Conservation (phyloP, 1,139 yeast genomes). For the Taphrina pruni region DNA sequence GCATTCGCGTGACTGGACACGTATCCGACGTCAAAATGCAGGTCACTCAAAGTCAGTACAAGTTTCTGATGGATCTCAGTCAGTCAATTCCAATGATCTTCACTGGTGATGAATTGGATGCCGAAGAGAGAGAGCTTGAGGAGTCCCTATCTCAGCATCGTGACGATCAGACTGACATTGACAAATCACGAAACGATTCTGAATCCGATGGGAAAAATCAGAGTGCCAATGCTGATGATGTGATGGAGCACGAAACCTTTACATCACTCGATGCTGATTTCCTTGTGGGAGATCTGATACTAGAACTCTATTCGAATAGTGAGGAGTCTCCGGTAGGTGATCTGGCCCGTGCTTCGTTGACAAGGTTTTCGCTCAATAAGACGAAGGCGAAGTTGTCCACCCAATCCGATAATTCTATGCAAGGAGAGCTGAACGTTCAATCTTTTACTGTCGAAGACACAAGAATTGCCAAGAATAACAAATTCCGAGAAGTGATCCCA, state of each 20-base stretch:
- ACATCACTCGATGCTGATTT: slow-evolving; percentile 61
- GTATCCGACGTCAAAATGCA: slow-evolving; percentile 70
- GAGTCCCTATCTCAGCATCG: slow-evolving; percentile 19
- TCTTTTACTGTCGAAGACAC: slow-evolving; percentile 82
- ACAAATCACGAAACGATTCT: not conserved
- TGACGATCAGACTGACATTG: not conserved
- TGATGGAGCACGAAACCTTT: slow-evolving; percentile 43
- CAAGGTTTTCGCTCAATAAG: slow-evolving; percentile 69
- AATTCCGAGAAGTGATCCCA: slow-evolving; percentile 82
- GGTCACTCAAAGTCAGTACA: slow-evolving; percentile 78
- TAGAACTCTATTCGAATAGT: slow-evolving; percentile 70
- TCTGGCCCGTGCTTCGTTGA: slow-evolving; percentile 58
- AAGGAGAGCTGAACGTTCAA: slow-evolving; percentile 66
- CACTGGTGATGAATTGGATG: slow-evolving; percentile 59
- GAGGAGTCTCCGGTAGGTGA: slow-evolving; percentile 51
- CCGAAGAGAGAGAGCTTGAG: slow-evolving; percentile 48
- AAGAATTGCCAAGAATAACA: slow-evolving; percentile 65
- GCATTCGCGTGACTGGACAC: slow-evolving; percentile 62
- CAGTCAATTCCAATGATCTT: slow-evolving; percentile 64
- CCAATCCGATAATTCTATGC: slow-evolving; percentile 63
- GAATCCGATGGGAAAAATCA: slow-evolving; percentile 12
- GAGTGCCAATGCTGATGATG: not conserved
- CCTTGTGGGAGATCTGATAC: slow-evolving; percentile 65
- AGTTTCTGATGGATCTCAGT: slow-evolving; percentile 63
- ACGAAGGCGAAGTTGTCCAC: slow-evolving; percentile 61